Percentiles rank a stretch among this genome's conserved stretches.
These are phyloP conservation scores for Pyrrhoderma lamaoense DNA, from an alignment of 1,284 basidiomycete species.

Conservation along the genomic window DNA sequence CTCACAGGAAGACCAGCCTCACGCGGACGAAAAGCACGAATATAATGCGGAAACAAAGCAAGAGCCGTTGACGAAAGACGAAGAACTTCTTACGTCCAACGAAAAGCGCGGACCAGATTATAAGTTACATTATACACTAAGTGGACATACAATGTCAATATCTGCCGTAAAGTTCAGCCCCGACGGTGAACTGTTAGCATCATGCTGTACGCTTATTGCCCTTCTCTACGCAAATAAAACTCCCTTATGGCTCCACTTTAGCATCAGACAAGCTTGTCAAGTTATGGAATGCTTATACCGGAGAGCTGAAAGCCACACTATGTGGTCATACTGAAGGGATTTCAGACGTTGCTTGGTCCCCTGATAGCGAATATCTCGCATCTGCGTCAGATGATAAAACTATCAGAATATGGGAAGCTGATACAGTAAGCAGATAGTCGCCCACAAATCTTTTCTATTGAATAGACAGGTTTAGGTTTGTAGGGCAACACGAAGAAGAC, in stretches of 20 bases:
- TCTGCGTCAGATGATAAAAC: slow-evolving; percentile 89
- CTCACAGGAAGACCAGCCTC: slow-evolving; percentile 14
- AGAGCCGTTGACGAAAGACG: slow-evolving; percentile 6
- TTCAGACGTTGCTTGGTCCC: slow-evolving; percentile 84
- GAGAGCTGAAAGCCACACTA: slow-evolving; percentile 64
- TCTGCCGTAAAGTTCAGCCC: slow-evolving; percentile 78
- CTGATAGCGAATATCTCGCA: slow-evolving; percentile 73
- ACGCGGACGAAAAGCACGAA: slow-evolving; percentile 18
- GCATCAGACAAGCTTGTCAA: slow-evolving; percentile 76
- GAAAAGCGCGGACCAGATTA: slow-evolving; percentile 31
- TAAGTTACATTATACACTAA: slow-evolving; percentile 45
- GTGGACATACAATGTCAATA: slow-evolving; percentile 67
- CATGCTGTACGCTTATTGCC: slow-evolving; percentile 55
- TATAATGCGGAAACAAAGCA: slow-evolving; percentile 7
- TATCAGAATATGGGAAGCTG: slow-evolving; percentile 74
- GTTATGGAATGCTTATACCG: slow-evolving; percentile 67
- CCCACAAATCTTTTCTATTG: not conserved
- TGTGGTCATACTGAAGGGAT: slow-evolving; percentile 74
- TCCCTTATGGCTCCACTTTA: slow-evolving; percentile 32
- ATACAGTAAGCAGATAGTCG: slow-evolving; percentile 39
- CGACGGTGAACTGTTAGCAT: slow-evolving; percentile 64
- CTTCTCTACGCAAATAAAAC: slow-evolving; percentile 12
- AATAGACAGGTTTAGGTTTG: slow-evolving; percentile 13
- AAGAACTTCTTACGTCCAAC: slow-evolving; percentile 5
- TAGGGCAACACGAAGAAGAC: slow-evolving; percentile 56